Conservation (phyloP, 106 monocot species). For the Posidonia australis region DNA sequence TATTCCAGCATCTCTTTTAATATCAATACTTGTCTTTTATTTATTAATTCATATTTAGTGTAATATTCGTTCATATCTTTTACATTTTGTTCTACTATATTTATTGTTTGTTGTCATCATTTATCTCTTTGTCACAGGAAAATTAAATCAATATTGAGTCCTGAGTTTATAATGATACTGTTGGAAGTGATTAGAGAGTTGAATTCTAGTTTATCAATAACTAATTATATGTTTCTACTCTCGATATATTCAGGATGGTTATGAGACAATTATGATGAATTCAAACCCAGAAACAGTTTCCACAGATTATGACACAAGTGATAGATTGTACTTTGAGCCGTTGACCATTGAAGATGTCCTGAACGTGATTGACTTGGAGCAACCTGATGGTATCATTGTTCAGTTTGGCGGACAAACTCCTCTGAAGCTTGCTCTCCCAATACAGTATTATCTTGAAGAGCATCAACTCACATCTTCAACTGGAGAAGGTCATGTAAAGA, state of each 20-base stretch:
- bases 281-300: conserved; percentile 99
- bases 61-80: background rate
- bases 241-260: conserved; percentile 42
- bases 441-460: conserved; percentile 66
- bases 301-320: conserved; percentile 97
- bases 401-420: conserved; percentile 99
- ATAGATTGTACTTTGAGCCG: conserved; percentile 92
- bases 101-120: too few species aligned
- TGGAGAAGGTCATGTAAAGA: conserved; percentile 43
- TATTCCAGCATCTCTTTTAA: background rate
- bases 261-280: conserved; percentile 99
- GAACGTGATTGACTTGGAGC: conserved; percentile 86
- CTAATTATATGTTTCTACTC: background rate
- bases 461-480: conserved; percentile 35
- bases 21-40: background rate
- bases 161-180: background rate
- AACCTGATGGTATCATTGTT: conserved; percentile 87
- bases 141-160: background rate
- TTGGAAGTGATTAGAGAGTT: background rate
- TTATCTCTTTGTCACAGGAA: too few species aligned
- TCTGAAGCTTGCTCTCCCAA: conserved; percentile 84
- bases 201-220: background rate
- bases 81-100: too few species aligned
- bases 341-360: conserved; percentile 83
- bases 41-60: background rate